Conservation (phyloP, 129 eudicot species). For the Solidago caesia region DNA sequence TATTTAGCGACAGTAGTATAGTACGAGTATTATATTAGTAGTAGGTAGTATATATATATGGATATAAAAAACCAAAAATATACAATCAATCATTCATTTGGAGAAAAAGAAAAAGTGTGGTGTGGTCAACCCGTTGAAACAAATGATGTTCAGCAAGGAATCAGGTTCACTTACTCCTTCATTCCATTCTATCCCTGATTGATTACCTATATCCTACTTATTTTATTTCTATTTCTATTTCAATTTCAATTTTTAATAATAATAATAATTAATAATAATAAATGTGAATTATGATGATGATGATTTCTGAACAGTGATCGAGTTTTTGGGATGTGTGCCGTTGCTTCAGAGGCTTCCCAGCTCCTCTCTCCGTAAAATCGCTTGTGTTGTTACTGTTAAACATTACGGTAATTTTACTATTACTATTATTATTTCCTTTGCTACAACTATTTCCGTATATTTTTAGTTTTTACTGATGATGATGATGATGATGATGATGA, state of each 20-base stretch:
- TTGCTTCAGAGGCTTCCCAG: constrained; percentile 82
- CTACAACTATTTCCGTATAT: background rate
- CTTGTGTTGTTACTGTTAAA: constrained; percentile 45
- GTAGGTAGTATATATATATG: too few relatives aligned
- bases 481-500: constrained; percentile 2
- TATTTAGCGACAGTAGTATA: too few relatives aligned
- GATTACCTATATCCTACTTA: too few relatives aligned
- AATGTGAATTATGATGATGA: background rate
- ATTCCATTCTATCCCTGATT: too few relatives aligned
- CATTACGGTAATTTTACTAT: constrained; percentile 44
- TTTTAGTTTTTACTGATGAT: background rate
- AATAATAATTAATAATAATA: background rate
- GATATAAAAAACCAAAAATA: too few relatives aligned
- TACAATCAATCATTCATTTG: too few relatives aligned
- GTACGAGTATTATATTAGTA: too few relatives aligned
- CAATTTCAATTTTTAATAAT: background rate
- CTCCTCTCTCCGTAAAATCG: constrained; percentile 61
- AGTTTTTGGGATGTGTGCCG: constrained; percentile 74
- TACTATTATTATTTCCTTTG: background rate
- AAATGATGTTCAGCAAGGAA: too few relatives aligned
- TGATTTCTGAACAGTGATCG: constrained; percentile 45
- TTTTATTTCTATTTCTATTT: background rate
- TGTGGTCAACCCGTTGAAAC: too few relatives aligned
- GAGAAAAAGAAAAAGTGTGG: too few relatives aligned
- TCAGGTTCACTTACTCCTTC: too few relatives aligned